Conservation (phyloP, 495 filamentous ascomycete species). For the Parachaetomium inaequale region DNA sequence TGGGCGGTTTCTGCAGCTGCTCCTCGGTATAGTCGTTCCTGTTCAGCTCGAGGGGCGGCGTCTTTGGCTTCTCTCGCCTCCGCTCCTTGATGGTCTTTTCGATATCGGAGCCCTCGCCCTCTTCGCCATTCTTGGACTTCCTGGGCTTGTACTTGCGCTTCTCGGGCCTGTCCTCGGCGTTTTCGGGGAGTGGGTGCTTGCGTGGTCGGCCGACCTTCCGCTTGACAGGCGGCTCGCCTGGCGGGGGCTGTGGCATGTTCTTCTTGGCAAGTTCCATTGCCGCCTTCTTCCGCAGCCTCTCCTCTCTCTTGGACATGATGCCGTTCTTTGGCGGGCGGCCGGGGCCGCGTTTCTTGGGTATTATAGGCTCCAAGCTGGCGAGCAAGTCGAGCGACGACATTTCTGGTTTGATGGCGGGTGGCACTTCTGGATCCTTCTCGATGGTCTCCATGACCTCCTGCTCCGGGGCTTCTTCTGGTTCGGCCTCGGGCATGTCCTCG, state of each 20-base stretch:
- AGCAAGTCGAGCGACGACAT: slow-evolving; percentile 28
- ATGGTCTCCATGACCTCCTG: slow-evolving; percentile 37
- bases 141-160: slow-evolving; percentile 78
- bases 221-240: slow-evolving; percentile 47
- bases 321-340: slow-evolving; percentile 89
- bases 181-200: slow-evolving; percentile 54
- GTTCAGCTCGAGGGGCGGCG: slow-evolving; percentile 56
- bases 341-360: slow-evolving; percentile 71
- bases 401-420: slow-evolving; percentile 31
- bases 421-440: slow-evolving; percentile 36
- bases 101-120: slow-evolving; percentile 44
- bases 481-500: slow-evolving; percentile 31
- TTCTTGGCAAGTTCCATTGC: slow-evolving; percentile 49
- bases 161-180: slow-evolving; percentile 56
- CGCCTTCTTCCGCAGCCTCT: slow-evolving; percentile 62
- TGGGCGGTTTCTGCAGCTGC: slow-evolving; percentile 76
- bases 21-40: slow-evolving; percentile 77
- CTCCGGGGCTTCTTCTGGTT: slow-evolving; percentile 36
- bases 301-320: slow-evolving; percentile 84
- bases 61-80: slow-evolving; percentile 59
- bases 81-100: slow-evolving; percentile 53
- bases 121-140: slow-evolving; percentile 57
- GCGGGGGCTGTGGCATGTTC: slow-evolving; percentile 41
- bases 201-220: slow-evolving; percentile 59
- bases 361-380: slow-evolving; percentile 30